Percentiles rank a stretch among this genome's conserved stretches.
Conservation (phyloP, 2,329 filamentous ascomycete genomes). For the Xylariales sp. region DNA sequence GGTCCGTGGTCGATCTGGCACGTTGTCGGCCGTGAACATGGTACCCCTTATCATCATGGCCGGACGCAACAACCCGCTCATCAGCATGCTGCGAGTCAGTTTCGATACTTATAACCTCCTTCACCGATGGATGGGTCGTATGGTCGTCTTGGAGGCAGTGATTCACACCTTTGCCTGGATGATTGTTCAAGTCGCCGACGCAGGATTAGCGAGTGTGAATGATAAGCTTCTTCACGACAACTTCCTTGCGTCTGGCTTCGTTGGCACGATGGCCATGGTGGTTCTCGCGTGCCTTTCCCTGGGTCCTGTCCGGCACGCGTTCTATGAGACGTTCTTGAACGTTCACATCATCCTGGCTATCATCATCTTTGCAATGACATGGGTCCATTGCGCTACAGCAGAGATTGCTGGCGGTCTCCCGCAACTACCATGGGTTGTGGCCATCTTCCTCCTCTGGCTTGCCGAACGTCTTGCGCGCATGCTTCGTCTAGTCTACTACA, state of each 20-base stretch:
- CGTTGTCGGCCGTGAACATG: slow-evolving; percentile 83
- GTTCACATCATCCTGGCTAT: slow-evolving; percentile 74
- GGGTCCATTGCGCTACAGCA: slow-evolving; percentile 70
- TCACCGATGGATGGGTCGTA: slow-evolving; percentile 77
- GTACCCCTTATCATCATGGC: slow-evolving; percentile 86
- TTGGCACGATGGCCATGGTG: slow-evolving; percentile 57
- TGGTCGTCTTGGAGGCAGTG: slow-evolving; percentile 64
- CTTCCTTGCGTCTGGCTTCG: slow-evolving; percentile 63
- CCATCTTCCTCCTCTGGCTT: slow-evolving; percentile 72
- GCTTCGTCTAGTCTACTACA: slow-evolving; percentile 59
- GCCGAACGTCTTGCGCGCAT: slow-evolving; percentile 64
- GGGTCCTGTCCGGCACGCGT: slow-evolving; percentile 83
- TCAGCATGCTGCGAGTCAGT: slow-evolving; percentile 74
- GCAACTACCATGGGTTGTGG: slow-evolving; percentile 70
- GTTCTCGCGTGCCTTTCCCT: slow-evolving; percentile 66
- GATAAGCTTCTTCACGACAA: slow-evolving; percentile 49
- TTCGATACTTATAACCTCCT: slow-evolving; percentile 96
- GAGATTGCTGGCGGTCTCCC: slow-evolving; percentile 60
- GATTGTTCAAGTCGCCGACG: slow-evolving; percentile 63
- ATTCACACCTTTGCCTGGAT: slow-evolving; percentile 71
- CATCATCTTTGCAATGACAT: slow-evolving; percentile 65
- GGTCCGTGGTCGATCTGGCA: slow-evolving; percentile 79
- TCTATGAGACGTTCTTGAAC: slow-evolving; percentile 95
- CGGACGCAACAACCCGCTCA: slow-evolving; percentile 89
- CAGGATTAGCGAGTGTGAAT: slow-evolving; percentile 56